These are phyloP conservation scores for Aspergillus unguis DNA, from an alignment of 2,329 filamentous ascomycete species.

Conservation along the genomic window DNA sequence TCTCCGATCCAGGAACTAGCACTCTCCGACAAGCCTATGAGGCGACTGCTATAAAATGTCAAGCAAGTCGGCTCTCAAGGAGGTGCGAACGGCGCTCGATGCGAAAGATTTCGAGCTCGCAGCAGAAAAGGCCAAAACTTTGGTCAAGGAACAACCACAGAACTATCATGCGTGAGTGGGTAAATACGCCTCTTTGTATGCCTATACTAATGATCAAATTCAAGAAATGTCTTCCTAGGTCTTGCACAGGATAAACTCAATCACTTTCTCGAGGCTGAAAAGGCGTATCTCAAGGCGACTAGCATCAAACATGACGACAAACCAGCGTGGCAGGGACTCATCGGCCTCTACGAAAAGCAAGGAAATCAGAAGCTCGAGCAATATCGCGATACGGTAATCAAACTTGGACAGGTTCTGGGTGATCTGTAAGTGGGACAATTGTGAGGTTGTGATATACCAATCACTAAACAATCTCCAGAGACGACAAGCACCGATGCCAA, in stretches of 20 bases:
- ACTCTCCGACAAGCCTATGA: conserved; percentile 16
- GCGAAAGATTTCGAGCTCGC: conserved; percentile 76
- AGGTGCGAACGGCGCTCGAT: conserved; percentile 73
- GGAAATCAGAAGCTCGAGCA: conserved; percentile 64
- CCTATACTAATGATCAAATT: conserved; percentile 13
- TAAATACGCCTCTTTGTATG: neutral
- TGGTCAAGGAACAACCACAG: conserved; percentile 68
- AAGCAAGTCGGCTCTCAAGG: conserved; percentile 72
- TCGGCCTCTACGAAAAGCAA: conserved; percentile 80
- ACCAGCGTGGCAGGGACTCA: conserved; percentile 88
- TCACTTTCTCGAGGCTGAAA: conserved; percentile 68
- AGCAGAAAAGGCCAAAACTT: conserved; percentile 62
- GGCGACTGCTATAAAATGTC: conserved; percentile 33
- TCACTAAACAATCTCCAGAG: conserved; percentile 36
- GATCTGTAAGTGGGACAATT: conserved; percentile 49
- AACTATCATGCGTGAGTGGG: conserved; percentile 74
- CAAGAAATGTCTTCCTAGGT: conserved; percentile 77
- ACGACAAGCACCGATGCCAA: conserved; percentile 59
- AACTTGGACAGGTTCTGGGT: conserved; percentile 70
- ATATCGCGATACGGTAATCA: conserved; percentile 71
- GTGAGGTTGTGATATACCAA: neutral
- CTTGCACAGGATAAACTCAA: conserved; percentile 77
- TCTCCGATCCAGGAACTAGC: conserved; percentile 2
- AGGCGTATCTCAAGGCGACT: conserved; percentile 70
- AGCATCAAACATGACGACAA: conserved; percentile 68